phyloP scores from a whole-genome alignment of 441 rosid species.

The Biscutella laevigata region DNA sequence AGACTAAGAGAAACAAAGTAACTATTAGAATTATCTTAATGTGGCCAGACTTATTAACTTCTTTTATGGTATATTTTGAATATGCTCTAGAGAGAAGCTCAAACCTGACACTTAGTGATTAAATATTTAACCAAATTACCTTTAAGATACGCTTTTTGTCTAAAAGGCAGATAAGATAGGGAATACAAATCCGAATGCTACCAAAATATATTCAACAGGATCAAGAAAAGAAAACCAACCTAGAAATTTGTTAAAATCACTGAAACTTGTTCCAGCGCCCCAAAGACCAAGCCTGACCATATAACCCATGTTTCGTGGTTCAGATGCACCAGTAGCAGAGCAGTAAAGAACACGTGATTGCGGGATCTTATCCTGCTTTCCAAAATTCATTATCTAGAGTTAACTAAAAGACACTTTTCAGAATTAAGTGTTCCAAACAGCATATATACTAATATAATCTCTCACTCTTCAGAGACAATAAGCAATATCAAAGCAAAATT shows the following conservation, averaged over 20 bases:
- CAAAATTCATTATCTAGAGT: conserved; percentile 26
- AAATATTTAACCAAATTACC: too few relatives aligned
- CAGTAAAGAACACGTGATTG: conserved; percentile 96
- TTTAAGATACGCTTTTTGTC: too few relatives aligned
- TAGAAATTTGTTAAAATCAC: conserved; percentile 68
- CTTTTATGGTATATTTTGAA: conserved; percentile 2
- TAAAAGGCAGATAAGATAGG: too few relatives aligned
- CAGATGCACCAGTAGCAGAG: conserved; percentile 99
- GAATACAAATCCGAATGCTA: conserved; percentile 1
- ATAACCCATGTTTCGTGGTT: conserved; percentile 98
- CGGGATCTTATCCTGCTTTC: conserved; percentile 83
- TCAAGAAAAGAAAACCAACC: conserved; percentile 35
- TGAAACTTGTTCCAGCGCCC: conserved; percentile 91
- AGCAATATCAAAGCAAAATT: background rate
- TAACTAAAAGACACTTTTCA: conserved; percentile 19
- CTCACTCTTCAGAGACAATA: conserved; percentile 1
- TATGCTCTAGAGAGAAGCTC: conserved; percentile 4
- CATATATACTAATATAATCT: conserved; percentile 6
- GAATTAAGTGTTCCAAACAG: conserved; percentile 7
- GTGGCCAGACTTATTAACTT: background rate
- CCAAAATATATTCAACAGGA: background rate
- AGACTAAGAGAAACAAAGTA: conserved; percentile 5
- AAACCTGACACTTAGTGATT: background rate
- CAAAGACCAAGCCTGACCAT: conserved; percentile 99
- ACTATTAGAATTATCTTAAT: background rate